These are phyloP conservation scores for Xanthoconium stramineum DNA, from an alignment of 768 basidiomycete species.

Conservation along the genomic window DNA sequence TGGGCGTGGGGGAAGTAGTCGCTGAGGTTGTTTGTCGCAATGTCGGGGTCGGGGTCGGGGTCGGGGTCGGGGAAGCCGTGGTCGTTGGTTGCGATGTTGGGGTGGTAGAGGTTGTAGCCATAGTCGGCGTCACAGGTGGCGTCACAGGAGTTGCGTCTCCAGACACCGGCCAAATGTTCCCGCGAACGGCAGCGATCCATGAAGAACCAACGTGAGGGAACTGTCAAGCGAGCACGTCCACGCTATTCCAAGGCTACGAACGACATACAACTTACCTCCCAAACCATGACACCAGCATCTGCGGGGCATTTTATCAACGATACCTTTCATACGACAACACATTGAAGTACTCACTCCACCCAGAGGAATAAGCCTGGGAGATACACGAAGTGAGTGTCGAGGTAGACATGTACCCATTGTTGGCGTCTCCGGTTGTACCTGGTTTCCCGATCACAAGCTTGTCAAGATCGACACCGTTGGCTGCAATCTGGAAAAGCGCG, in stretches of 20 bases:
- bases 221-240: neutral
- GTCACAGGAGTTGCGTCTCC: neutral
- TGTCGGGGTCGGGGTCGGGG: neutral
- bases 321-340: too few species aligned
- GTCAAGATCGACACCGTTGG: constrained; percentile 39
- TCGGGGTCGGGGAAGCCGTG: neutral
- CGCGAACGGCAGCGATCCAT: constrained; percentile 38
- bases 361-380: too few species aligned
- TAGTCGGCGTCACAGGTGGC: neutral
- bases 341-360: too few species aligned
- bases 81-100: neutral
- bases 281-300: too few species aligned
- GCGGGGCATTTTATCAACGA: too few species aligned
- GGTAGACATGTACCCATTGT: neutral
- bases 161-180: constrained; percentile 29
- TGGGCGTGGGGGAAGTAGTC: neutral
- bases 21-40: neutral
- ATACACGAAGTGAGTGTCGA: too few species aligned
- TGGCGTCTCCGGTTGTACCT: constrained; percentile 34
- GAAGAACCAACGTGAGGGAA: constrained; percentile 30
- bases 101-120: neutral
- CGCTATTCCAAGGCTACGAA: neutral
- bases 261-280: too few species aligned
- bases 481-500: constrained; percentile 47
- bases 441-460: constrained; percentile 58